phyloP scores from a whole-genome alignment of 2,329 filamentous ascomycete genomes.

The Exserohilum turcica region DNA sequence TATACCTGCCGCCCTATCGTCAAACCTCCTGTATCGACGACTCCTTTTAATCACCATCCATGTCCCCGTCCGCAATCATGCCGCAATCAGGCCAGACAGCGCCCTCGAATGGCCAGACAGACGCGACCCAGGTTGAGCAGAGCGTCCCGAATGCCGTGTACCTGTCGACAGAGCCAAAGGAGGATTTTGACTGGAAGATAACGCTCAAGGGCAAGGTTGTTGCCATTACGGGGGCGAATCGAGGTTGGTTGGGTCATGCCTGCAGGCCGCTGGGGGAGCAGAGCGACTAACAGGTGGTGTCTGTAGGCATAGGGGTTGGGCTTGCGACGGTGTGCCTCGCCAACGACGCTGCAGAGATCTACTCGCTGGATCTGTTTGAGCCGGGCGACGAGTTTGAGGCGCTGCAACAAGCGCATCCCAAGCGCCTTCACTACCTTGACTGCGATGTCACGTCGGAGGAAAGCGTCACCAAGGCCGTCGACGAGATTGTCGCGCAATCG shows the following conservation, averaged over 20 bases:
- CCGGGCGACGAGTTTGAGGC: slow-evolving; percentile 54
- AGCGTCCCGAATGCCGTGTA: slow-evolving; percentile 40
- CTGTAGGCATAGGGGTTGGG: slow-evolving; percentile 46
- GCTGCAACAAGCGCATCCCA: slow-evolving; percentile 50
- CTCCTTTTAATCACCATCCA: slow-evolving; percentile 13
- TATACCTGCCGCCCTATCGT: slow-evolving; percentile 17
- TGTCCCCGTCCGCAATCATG: slow-evolving; percentile 39
- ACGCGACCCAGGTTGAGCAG: slow-evolving; percentile 28
- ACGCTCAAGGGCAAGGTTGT: slow-evolving; percentile 51
- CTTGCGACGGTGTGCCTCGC: slow-evolving; percentile 54
- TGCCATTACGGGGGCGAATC: slow-evolving; percentile 31
- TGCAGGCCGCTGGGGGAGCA: slow-evolving; percentile 36
- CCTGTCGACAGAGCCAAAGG: slow-evolving; percentile 51
- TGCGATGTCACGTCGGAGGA: slow-evolving; percentile 58
- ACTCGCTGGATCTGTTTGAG: slow-evolving; percentile 57
- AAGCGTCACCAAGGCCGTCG: slow-evolving; percentile 53
- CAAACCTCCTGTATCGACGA: slow-evolving; percentile 12
- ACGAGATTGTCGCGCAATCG: slow-evolving; percentile 54
- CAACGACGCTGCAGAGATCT: slow-evolving; percentile 55
- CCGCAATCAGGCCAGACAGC: slow-evolving; percentile 22
- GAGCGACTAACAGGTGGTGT: background rate
- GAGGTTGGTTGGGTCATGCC: slow-evolving; percentile 25
- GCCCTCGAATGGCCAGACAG: slow-evolving; percentile 21
- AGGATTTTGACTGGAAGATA: slow-evolving; percentile 54
- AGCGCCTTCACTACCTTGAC: slow-evolving; percentile 52